Conservation (phyloP, 164 flowering plant species). For the Annona squamosa region DNA sequence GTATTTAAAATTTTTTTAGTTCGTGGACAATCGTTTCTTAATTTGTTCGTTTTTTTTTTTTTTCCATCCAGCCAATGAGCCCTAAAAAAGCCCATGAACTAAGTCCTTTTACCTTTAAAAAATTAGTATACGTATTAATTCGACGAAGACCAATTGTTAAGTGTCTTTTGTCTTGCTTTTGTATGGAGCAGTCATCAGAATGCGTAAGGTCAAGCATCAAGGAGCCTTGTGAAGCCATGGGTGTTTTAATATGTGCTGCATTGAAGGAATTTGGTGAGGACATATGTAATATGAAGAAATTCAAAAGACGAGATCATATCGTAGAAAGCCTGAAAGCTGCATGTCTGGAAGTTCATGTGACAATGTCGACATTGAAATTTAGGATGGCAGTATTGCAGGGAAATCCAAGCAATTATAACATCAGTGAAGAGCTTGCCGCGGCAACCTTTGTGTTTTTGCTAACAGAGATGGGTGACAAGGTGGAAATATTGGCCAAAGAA, state of each 20-base stretch:
- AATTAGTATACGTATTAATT: too few species aligned
- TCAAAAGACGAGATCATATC: background rate
- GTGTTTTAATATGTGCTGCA: background rate
- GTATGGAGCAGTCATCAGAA: background rate
- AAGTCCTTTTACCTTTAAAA: too few species aligned
- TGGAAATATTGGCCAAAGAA: conserved; percentile 42
- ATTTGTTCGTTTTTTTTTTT: too few species aligned
- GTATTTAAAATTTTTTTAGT: too few species aligned
- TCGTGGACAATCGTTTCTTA: too few species aligned
- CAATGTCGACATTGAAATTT: background rate
- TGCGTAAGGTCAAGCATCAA: background rate
- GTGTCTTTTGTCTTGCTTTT: background rate
- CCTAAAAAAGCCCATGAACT: too few species aligned
- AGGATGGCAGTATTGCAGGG: background rate
- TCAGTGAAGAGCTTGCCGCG: background rate
- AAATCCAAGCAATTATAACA: background rate
- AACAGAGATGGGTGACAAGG: conserved; percentile 41
- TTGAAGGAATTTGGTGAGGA: background rate
- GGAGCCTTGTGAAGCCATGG: conserved; percentile 7
- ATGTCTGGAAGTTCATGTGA: background rate
- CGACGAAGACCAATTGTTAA: background rate
- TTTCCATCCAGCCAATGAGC: too few species aligned
- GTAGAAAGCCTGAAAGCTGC: background rate
- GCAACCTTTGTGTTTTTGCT: conserved; percentile 15
- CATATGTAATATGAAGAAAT: conserved; percentile 1